Evolutionary conservation across 1,284 basidiomycete species (phyloP).

Genomic region (Trametes polyzona): DNA sequence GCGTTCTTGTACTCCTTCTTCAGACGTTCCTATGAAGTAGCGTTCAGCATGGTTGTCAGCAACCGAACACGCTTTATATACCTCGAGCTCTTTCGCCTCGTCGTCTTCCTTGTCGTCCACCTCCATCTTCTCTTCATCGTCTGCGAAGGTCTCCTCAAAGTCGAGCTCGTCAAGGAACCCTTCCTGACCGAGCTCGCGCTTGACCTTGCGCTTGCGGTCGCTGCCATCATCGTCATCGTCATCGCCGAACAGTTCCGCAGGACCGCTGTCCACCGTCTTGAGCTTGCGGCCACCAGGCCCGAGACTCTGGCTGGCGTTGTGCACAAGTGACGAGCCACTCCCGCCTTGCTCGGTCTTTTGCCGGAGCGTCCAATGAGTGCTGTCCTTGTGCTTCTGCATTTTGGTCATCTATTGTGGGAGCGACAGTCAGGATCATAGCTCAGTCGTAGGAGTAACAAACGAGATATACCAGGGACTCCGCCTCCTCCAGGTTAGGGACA

Average conservation of each 20-base stretch:
- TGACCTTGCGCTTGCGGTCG: constrained; percentile 45
- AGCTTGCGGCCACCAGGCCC: constrained; percentile 68
- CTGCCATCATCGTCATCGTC: constrained; percentile 71
- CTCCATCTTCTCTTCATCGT: constrained; percentile 83
- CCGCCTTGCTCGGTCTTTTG: constrained; percentile 63
- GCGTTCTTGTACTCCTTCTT: constrained; percentile 82
- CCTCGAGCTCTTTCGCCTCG: constrained; percentile 86
- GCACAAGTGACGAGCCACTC: constrained; percentile 50
- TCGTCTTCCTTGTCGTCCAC: constrained; percentile 78
- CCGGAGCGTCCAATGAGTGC: constrained; percentile 69
- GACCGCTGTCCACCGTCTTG: constrained; percentile 64
- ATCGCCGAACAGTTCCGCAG: constrained; percentile 59
- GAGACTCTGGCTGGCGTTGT: constrained; percentile 54
- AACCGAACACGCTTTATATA: constrained; percentile 31
- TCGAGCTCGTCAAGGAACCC: constrained; percentile 82
- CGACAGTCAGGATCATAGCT: constrained; percentile 25
- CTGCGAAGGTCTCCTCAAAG: constrained; percentile 84
- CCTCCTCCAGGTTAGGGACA: constrained; percentile 71
- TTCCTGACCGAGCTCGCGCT: constrained; percentile 66
- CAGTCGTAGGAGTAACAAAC: too few species aligned
- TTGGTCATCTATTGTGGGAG: constrained; percentile 46
- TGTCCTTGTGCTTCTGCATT: constrained; percentile 71
- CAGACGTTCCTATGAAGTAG: constrained; percentile 67
- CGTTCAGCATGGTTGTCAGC: not conserved
- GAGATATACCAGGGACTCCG: constrained; percentile 69